Evolutionary conservation across 306 rosid species (phyloP), one percentile per base, ranked within the genome.

Genomic region (Parietaria judaica): DNA sequence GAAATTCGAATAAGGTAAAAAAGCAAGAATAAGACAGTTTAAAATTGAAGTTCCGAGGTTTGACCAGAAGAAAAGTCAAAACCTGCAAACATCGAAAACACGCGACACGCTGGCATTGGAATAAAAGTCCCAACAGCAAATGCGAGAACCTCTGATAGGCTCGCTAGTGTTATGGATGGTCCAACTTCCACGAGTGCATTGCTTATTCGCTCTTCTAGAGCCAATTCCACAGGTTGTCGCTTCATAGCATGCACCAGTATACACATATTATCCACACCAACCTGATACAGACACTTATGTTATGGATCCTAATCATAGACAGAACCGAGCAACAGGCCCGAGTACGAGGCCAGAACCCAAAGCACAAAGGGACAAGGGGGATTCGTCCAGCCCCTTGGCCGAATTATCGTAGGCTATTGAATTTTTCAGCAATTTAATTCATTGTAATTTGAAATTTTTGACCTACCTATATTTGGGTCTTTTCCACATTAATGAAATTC

Each of bases 61-160:
- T 14, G 7, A 38, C 36, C 49, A 46, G 56, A 60, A 34, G 35
- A 70, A 67, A 17, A 39, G 46, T 16, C 52, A 63, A 58, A 66
- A 88, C 99, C 96, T 60, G 99, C 99, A 86, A 92, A 92, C 99
- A 92, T 92, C 79, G 99, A 88, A 86, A 92, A 92, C 58, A 92
- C 96, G 14, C 99, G 96, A 71, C 95, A 86, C 23, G 99, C 99
- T 60, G 99, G 96, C 96, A 86, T 92, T 60, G 99, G 90, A 81
- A 92, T 92, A 73, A 92, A 88, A 83, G 95, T 88, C 65, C 94
- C 96, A 78, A 86, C 95, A 7, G 99, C 90, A 83, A 92, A 92
- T 60, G 99, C 99, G 75, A 92, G 65, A 74, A 92, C 99, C 81
- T 92, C 99, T 34, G 96, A 82, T 44, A 92, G 56, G 80, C 99